phyloP scores from a whole-genome alignment of 352 stramenopile species.

The Phytopythium litorale region DNA sequence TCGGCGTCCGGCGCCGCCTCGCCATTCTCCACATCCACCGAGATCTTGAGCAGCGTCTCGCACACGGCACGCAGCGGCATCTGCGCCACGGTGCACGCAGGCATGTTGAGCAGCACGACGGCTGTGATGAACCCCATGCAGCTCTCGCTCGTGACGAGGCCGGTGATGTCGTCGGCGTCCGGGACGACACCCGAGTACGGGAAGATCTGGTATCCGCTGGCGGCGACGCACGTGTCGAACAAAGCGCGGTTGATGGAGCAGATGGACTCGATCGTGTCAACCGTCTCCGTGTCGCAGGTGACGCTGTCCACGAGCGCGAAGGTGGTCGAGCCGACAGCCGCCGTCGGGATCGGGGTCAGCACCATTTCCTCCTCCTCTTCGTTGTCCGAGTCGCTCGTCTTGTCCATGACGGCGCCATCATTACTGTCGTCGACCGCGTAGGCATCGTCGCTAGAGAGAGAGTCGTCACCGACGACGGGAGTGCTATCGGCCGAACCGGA shows the following conservation, averaged over 20 bases:
- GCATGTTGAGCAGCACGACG: conserved; percentile 34
- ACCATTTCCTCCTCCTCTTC: background rate
- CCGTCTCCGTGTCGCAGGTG: conserved; percentile 35
- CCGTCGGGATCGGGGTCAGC: conserved; percentile 25
- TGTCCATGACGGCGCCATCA: background rate
- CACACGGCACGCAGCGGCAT: conserved; percentile 50
- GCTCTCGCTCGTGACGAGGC: conserved; percentile 34
- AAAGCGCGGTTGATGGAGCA: conserved; percentile 45
- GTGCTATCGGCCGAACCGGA: background rate
- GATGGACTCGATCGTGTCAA: conserved; percentile 32
- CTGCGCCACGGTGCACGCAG: conserved; percentile 43
- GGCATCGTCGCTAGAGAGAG: background rate
- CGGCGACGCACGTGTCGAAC: conserved; percentile 41
- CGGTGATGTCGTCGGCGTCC: conserved; percentile 25
- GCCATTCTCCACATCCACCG: conserved; percentile 28
- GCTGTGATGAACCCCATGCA: conserved; percentile 53
- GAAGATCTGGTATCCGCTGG: conserved; percentile 56
- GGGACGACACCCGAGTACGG: conserved; percentile 51
- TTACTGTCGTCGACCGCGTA: background rate
- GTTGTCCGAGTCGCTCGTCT: background rate
- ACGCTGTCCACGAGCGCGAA: conserved; percentile 46
- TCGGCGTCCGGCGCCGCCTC: conserved; percentile 22
- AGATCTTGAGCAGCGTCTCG: conserved; percentile 66
- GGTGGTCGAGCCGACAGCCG: conserved; percentile 29
- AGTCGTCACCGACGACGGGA: conserved; percentile 1